phyloP scores from a whole-genome alignment of 768 basidiomycete species.

The Amanita exitialis region DNA sequence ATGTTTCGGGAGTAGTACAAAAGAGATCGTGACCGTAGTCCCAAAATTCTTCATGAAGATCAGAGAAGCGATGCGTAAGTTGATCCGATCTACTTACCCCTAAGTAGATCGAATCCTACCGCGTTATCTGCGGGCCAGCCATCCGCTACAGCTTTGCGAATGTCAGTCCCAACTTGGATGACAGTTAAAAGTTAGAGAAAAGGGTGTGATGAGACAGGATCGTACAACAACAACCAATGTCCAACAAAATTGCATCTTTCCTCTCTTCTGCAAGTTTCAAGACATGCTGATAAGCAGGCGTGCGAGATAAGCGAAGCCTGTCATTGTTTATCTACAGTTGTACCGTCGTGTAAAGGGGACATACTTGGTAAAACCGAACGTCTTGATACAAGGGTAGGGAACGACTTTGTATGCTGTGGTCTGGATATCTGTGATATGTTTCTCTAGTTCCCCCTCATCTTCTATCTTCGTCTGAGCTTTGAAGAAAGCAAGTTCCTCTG shows the following conservation, averaged over 20 bases:
- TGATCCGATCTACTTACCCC: no score
- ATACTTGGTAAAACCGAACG: slow-evolving; percentile 25
- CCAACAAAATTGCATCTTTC: slow-evolving; percentile 25
- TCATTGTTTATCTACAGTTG: no score
- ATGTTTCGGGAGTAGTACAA: slow-evolving; percentile 35
- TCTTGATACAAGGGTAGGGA: slow-evolving; percentile 26
- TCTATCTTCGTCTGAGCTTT: slow-evolving; percentile 25
- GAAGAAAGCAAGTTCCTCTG: slow-evolving; percentile 23
- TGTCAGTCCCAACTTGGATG: slow-evolving; percentile 27
- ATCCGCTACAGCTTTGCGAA: slow-evolving; percentile 26
- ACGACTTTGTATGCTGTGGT: slow-evolving; percentile 20
- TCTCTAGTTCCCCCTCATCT: slow-evolving; percentile 24
- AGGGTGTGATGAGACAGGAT: not conserved
- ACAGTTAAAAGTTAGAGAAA: not conserved
- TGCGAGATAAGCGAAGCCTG: slow-evolving; percentile 17
- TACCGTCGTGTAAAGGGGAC: not conserved
- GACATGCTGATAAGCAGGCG: no score
- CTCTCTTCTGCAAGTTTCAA: slow-evolving; percentile 16
- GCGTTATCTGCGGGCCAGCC: no score
- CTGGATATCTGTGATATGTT: slow-evolving; percentile 28
- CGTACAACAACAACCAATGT: slow-evolving; percentile 34
- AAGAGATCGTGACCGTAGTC: slow-evolving; percentile 53
- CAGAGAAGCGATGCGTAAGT: no score
- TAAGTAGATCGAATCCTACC: no score
- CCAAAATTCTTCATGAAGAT: slow-evolving; percentile 38